Conservation (phyloP, 1,284 basidiomycete genomes). For the Cryptococcus maquisensis region DNA sequence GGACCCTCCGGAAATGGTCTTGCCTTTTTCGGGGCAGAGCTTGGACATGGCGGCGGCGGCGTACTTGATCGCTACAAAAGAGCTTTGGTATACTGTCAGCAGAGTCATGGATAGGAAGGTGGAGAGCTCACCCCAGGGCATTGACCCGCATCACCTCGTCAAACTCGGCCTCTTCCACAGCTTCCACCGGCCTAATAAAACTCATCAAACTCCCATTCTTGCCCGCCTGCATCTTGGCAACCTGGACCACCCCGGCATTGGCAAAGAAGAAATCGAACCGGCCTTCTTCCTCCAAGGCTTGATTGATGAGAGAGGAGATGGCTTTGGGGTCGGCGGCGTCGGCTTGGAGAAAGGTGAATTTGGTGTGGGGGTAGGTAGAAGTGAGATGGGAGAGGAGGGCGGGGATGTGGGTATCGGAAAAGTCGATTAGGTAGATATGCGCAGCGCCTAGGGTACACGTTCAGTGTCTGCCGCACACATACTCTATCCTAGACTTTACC, state of each 20-base stretch:
- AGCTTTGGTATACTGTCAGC: too few relatives aligned
- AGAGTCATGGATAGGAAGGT: not conserved
- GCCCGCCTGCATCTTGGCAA: not conserved
- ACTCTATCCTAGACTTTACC: slow-evolving; percentile 50
- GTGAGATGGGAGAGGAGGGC: slow-evolving; percentile 65
- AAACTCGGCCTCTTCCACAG: slow-evolving; percentile 59
- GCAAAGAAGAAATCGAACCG: slow-evolving; percentile 90
- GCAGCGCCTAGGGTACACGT: slow-evolving; percentile 59
- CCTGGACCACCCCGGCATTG: slow-evolving; percentile 57
- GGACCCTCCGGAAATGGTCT: slow-evolving; percentile 67
- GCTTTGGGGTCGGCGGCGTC: slow-evolving; percentile 79
- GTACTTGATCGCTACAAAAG: slow-evolving; percentile 85
- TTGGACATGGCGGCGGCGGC: slow-evolving; percentile 75
- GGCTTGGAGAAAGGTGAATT: slow-evolving; percentile 55
- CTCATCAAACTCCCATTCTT: not conserved
- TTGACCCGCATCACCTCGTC: slow-evolving; percentile 77
- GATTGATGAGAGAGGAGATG: slow-evolving; percentile 65
- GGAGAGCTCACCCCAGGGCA: slow-evolving; percentile 65
- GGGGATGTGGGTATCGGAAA: slow-evolving; percentile 64
- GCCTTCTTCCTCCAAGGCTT: slow-evolving; percentile 72
- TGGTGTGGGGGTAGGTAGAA: slow-evolving; percentile 56
- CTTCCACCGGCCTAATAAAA: not conserved
- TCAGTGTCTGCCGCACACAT: not conserved
- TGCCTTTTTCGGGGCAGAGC: slow-evolving; percentile 61
- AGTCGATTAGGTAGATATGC: slow-evolving; percentile 81